Percentiles rank a stretch among this genome's conserved stretches.
Conservation (phyloP, 1,139 yeast genomes). For the Blastobotrys arbuscula region DNA sequence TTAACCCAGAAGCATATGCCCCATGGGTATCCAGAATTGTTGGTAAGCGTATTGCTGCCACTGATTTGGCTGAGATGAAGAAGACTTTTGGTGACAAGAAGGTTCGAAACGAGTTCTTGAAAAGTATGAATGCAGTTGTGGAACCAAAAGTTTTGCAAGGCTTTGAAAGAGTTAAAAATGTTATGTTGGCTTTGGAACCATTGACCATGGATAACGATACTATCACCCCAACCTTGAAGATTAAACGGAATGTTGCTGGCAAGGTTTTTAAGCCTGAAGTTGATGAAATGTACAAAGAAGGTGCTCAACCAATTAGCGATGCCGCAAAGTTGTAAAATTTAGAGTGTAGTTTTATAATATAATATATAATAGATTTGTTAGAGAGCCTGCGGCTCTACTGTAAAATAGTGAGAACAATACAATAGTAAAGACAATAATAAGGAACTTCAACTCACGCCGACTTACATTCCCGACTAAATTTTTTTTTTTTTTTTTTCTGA, state of each 20-base stretch:
- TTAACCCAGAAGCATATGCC: conserved; percentile 43
- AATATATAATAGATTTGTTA: neutral
- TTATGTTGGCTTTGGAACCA: conserved; percentile 58
- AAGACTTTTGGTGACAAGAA: conserved; percentile 28
- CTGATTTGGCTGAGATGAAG: conserved; percentile 30
- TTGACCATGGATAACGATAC: conserved; percentile 57
- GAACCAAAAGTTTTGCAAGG: conserved; percentile 35
- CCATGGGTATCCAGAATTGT: conserved; percentile 27
- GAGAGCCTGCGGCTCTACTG: too few species aligned
- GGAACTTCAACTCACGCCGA: too few species aligned
- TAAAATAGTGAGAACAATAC: too few species aligned
- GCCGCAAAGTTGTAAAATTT: conserved; percentile 10
- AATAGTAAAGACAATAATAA: too few species aligned
- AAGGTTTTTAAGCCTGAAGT: conserved; percentile 46
- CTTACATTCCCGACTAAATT: too few species aligned
- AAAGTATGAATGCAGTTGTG: conserved; percentile 31
- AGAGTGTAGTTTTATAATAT: neutral
- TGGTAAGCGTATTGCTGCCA: conserved; percentile 21
- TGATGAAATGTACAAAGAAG: conserved; percentile 57
- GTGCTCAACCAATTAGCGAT: conserved; percentile 29
- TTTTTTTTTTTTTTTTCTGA: conserved; percentile 1
- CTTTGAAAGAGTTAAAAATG: conserved; percentile 63
- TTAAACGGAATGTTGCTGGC: conserved; percentile 57
- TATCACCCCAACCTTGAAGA: conserved; percentile 71
- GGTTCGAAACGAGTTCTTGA: conserved; percentile 32